Conservation (phyloP, 148 eudicot genomes). For the Arbutus unedo region DNA sequence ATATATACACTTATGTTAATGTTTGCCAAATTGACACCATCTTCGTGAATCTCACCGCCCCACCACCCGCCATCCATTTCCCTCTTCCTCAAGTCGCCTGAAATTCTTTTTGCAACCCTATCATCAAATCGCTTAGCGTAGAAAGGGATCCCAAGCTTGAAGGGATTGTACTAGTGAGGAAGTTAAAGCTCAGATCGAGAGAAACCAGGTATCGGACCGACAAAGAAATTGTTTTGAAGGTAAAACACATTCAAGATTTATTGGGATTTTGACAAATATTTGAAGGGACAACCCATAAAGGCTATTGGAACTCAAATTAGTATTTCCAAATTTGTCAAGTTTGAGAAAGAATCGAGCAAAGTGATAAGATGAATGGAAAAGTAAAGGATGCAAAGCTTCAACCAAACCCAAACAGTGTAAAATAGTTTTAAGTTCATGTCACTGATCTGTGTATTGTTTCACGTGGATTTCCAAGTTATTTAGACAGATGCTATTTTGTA, state of each 20-base stretch:
- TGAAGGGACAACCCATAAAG: constrained; percentile 48
- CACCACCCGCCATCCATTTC: too few species aligned
- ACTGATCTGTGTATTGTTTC: too few species aligned
- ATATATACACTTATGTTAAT: too few species aligned
- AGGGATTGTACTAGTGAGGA: constrained; percentile 43
- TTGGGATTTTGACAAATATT: constrained; percentile 34
- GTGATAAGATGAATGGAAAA: background rate
- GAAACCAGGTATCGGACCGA: constrained; percentile 53
- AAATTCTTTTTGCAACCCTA: constrained; percentile 29
- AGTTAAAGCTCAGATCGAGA: constrained; percentile 56
- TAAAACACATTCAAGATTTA: constrained; percentile 39
- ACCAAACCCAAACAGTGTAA: too few species aligned
- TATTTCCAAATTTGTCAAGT: constrained; percentile 40
- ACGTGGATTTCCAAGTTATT: too few species aligned
- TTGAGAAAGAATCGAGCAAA: constrained; percentile 50
- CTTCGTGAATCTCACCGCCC: too few species aligned
- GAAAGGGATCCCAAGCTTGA: constrained; percentile 42
- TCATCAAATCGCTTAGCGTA: constrained; percentile 42
- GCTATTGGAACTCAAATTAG: constrained; percentile 68
- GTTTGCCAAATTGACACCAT: too few species aligned
- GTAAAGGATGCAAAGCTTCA: too few species aligned
- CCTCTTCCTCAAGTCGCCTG: too few species aligned
- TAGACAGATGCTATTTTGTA: too few species aligned
- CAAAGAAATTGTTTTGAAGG: constrained; percentile 44
- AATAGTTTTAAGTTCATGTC: too few species aligned